Evolutionary conservation across 2,329 filamentous ascomycete species (phyloP).

Genomic region (Ilyonectria robusta): DNA sequence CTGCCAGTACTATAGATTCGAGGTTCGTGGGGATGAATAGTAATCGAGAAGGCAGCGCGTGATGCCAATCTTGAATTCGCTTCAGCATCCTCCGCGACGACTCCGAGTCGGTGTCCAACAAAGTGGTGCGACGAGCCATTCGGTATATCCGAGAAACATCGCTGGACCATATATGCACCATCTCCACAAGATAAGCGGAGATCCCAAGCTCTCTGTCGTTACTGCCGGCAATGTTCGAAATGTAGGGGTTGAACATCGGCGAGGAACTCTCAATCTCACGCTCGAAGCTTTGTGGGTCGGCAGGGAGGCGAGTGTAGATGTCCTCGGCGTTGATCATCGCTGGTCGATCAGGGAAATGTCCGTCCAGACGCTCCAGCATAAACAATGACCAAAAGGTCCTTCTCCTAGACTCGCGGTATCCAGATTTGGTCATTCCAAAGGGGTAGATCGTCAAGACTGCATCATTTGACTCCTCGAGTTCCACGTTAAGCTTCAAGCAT

Average conservation of each 20-base stretch:
- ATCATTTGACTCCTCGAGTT: conserved; percentile 65
- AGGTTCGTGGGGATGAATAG: conserved; percentile 70
- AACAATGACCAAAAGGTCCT: conserved; percentile 82
- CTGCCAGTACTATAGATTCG: conserved; percentile 67
- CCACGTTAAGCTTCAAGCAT: conserved; percentile 74
- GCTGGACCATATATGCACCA: conserved; percentile 76
- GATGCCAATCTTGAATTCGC: conserved; percentile 71
- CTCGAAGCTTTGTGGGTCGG: conserved; percentile 73
- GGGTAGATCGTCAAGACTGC: conserved; percentile 59
- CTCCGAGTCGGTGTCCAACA: conserved; percentile 47
- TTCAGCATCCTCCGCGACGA: conserved; percentile 63
- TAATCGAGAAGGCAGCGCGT: conserved; percentile 68
- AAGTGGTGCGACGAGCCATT: conserved; percentile 49
- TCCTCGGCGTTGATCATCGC: conserved; percentile 74
- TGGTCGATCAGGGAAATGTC: conserved; percentile 67
- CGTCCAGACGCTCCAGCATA: conserved; percentile 77
- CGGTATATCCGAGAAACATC: conserved; percentile 71
- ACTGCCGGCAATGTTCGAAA: conserved; percentile 40
- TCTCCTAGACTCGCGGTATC: conserved; percentile 76
- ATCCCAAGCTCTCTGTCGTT: conserved; percentile 57
- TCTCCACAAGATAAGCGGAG: conserved; percentile 73
- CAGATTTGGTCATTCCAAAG: conserved; percentile 69
- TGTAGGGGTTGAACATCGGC: conserved; percentile 72
- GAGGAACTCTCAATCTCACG: conserved; percentile 68
- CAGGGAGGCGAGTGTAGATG: conserved; percentile 77